Percentiles rank a stretch among this genome's conserved stretches.
Evolutionary conservation across 768 basidiomycete species (phyloP).

Genomic region (Cystobasidium onofrii): DNA sequence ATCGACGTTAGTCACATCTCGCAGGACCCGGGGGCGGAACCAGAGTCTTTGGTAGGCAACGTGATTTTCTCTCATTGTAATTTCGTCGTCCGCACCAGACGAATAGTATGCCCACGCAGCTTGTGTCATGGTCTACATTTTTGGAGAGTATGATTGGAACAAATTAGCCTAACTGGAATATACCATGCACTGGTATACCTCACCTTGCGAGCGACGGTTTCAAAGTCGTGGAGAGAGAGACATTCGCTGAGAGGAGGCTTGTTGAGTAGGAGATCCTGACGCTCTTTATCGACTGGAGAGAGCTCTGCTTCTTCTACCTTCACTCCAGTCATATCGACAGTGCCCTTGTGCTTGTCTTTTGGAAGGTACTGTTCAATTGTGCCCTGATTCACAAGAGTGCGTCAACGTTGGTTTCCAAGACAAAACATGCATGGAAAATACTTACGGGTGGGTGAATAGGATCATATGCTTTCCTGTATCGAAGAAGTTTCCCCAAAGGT

Average conservation of each 20-base stretch:
- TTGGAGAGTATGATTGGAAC: too few relatives aligned
- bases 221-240: conserved; percentile 70
- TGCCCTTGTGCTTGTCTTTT: conserved; percentile 63
- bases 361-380: conserved; percentile 55
- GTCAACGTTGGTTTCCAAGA: too few relatives aligned
- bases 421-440: too few relatives aligned
- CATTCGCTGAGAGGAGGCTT: conserved; percentile 64
- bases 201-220: conserved; percentile 66
- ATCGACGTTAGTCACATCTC: conserved; percentile 77
- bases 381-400: background rate
- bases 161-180: background rate
- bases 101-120: conserved; percentile 75
- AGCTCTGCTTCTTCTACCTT: conserved; percentile 53
- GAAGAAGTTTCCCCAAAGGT: background rate
- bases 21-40: conserved; percentile 73
- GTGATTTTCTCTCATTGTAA: conserved; percentile 48
- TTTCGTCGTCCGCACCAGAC: conserved; percentile 74
- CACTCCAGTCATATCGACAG: conserved; percentile 56
- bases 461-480: conserved; percentile 44
- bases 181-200: conserved; percentile 42
- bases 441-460: conserved; percentile 63
- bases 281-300: conserved; percentile 61
- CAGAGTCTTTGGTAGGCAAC: conserved; percentile 86
- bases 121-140: conserved; percentile 42
- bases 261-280: conserved; percentile 57